Conservation (phyloP, 805 yeast genomes). For the Blastobotrys mokoenaii region DNA sequence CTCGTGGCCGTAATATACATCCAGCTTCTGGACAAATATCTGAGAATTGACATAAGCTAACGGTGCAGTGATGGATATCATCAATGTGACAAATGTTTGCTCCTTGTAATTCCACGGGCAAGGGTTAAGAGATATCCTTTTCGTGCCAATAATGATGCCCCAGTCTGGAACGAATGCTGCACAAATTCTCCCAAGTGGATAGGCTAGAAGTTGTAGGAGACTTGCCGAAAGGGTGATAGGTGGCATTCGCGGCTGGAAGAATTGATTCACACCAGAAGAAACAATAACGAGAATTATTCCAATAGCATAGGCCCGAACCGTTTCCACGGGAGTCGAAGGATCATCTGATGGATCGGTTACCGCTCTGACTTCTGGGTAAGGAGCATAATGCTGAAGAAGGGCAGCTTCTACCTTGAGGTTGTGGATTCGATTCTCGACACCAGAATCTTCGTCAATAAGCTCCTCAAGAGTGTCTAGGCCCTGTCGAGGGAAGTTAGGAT, state of each 20-base stretch:
- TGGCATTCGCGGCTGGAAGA: slow-evolving; percentile 47
- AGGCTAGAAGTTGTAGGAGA: slow-evolving; percentile 49
- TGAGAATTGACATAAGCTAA: slow-evolving; percentile 3
- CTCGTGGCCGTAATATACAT: slow-evolving; percentile 8
- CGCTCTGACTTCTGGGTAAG: slow-evolving; percentile 62
- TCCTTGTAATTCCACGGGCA: slow-evolving; percentile 54
- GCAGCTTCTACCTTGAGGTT: slow-evolving; percentile 34
- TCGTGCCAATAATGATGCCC: slow-evolving; percentile 31
- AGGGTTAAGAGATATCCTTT: slow-evolving; percentile 39
- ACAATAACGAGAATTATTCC: slow-evolving; percentile 26
- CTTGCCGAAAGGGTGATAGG: slow-evolving; percentile 38
- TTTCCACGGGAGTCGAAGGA: slow-evolving; percentile 37
- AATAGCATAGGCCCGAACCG: slow-evolving; percentile 35
- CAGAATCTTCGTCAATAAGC: slow-evolving; percentile 15
- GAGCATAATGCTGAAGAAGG: slow-evolving; percentile 34
- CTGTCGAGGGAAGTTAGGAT: slow-evolving; percentile 35
- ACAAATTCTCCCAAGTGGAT: slow-evolving; percentile 40
- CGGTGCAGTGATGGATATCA: slow-evolving; percentile 11
- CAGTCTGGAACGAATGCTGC: slow-evolving; percentile 17
- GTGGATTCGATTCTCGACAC: neutral
- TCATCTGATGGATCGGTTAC: slow-evolving; percentile 45
- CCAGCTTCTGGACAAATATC: slow-evolving; percentile 14
- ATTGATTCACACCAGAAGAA: slow-evolving; percentile 21
- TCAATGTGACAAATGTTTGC: slow-evolving; percentile 49
- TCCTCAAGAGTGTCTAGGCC: slow-evolving; percentile 29